phyloP scores from a whole-genome alignment of 306 rosid genomes.

The Cucurbita maxima region DNA sequence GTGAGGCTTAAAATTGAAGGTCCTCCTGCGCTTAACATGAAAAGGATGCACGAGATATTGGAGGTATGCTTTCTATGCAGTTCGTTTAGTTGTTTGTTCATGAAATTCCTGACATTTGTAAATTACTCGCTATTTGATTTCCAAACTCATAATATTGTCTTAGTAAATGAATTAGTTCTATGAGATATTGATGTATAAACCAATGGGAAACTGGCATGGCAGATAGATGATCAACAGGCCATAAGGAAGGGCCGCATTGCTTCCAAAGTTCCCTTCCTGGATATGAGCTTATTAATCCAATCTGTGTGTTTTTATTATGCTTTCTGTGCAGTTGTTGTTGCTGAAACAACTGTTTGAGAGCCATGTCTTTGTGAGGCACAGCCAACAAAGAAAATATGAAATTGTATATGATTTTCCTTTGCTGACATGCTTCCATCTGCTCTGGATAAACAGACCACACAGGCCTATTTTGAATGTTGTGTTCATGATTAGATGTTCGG shows the following conservation, averaged over 20 bases:
- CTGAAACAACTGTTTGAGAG: not conserved
- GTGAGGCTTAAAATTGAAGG: constrained; percentile 87
- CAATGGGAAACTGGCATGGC: not conserved
- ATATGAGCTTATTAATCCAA: not conserved
- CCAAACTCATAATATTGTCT: not conserved
- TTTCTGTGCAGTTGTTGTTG: not conserved
- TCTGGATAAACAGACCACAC: not conserved
- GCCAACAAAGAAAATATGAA: not conserved
- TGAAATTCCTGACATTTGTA: not conserved
- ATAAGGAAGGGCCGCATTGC: not conserved
- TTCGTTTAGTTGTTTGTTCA: not conserved
- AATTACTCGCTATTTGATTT: not conserved
- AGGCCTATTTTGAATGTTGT: not conserved
- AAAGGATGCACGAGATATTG: constrained; percentile 80
- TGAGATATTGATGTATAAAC: not conserved
- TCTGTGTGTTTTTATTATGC: not conserved
- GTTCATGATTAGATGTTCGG: not conserved
- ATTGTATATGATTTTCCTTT: not conserved
- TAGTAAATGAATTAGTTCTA: not conserved
- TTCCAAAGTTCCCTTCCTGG: not conserved
- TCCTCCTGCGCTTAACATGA: constrained; percentile 88
- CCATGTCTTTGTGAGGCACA: not conserved
- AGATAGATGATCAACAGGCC: not conserved
- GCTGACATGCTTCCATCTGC: not conserved
- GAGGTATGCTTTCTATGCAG: constrained; percentile 52